Evolutionary conservation across 2,329 filamentous ascomycete species (phyloP), one percentile per base, ranked within the genome.

Genomic region (Calcarisporium arbuscula): DNA sequence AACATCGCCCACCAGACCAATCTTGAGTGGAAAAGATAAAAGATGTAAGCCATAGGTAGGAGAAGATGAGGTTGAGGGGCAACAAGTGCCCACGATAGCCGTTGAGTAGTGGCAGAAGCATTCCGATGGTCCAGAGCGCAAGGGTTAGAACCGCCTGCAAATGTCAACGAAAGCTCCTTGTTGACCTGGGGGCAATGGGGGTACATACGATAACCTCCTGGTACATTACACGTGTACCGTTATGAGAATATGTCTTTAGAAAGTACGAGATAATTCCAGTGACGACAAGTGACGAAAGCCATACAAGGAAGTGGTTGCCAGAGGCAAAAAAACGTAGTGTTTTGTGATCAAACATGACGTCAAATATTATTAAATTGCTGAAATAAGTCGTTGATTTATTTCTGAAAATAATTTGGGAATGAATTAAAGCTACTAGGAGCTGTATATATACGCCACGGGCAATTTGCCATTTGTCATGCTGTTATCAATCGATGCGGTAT

Each of bases 1-100:
- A 19, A 14, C 47, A 48, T 9, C 40, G 38, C 8, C 22, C 30
- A 6, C 42, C 39, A 14, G 38, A 39, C 44, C 48, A 52, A 28
- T 49, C 45, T 12, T 48, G 36, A 2, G 46, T 38, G 7, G 48
- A 36, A 33, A 52, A 51, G 40, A 50, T 47, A 32, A 52, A 50
- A 14, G 46, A 39, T 6, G 49, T 50, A 28, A 53, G 42, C 49
- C 49, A 52, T 2, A 52, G 44, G 32, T 49, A 52, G 15, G 48
- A 51, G 27, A 51, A 45, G 32, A 44, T 32, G 7, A 50, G 30
- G 34, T 49, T 47, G 5, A 44, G 12, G 3, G 45, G 45, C 30
- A 45, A 22, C 4, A 53, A 22, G 11, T 43, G 39, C n/a, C 50
- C 49, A 4, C 38, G 32, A 30, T 50, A 51, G 10, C 34, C 38